Base-by-base conservation (phyloP, 768 basidiomycete genomes). In the Mycena capillaripes region DNA sequence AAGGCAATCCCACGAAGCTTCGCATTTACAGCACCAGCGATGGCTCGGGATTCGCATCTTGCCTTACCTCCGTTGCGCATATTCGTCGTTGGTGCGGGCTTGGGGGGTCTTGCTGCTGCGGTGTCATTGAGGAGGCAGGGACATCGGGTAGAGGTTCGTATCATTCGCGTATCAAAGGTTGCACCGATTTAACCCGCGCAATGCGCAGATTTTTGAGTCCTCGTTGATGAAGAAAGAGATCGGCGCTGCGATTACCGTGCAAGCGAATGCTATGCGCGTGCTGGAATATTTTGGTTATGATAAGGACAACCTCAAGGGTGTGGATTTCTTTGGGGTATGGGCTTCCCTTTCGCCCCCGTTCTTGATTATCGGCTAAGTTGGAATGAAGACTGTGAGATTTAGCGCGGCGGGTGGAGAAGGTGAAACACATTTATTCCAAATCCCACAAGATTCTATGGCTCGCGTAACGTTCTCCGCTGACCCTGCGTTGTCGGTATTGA, bases 181-280 rank as follows among this genome's bases (percentile, higher is more conserved):
- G n/a, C n/a, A n/a, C n/a, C n/a, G n/a, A n/a, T n/a, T n/a, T n/a
- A n/a, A n/a, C n/a, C n/a, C n/a, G n/a, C n/a, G n/a, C n/a, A n/a
- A n/a, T n/a, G n/a, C n/a, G n/a, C n/a, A 73, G 67, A 40, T 66
- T 21, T 62, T 65, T 17, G 67, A 66, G 34, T 62, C 71, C 29
- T 73, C 72, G 50, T 58, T 34, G 16, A 73, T 69, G 67, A 70
- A 73, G 21, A 66, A n/a, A 27, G 72, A 73, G 44, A 69, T 73
- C 29, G 72, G 72, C 0, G 72, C 68, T 7, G 72, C 67, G 0
- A 66, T 73, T 16, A 66, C 72, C 1, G 61, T 73, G 3, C 67
- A 73, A 50, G 67, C 63, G 5, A 73, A 73, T 50, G 72, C 72
- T 17, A 69, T 73, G 48, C 66, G 63, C 4, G 68, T 73, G 3